Percentiles rank a stretch among this genome's conserved stretches.
These are phyloP conservation scores for Chytriomyces sp. DNA, from an alignment of 192 early-diverging fungal species.

Conservation along the genomic window DNA sequence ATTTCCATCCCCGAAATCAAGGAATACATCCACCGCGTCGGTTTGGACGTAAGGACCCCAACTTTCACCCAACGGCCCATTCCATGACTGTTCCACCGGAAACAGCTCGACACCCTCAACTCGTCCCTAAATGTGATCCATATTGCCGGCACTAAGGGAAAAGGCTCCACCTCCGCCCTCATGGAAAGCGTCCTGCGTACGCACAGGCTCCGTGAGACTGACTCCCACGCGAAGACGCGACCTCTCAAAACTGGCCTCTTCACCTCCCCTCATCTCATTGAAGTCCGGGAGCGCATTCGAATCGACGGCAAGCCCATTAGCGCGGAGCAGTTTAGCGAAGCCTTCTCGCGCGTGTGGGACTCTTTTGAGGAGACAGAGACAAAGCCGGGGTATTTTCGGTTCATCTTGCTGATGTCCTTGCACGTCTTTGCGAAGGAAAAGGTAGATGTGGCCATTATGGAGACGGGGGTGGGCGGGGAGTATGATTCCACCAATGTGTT, in stretches of 20 bases:
- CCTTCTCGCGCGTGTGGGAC: slow-evolving; percentile 89
- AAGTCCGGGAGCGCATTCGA: slow-evolving; percentile 91
- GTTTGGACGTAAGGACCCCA: slow-evolving; percentile 63
- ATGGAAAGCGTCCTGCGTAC: slow-evolving; percentile 73
- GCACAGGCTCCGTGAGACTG: slow-evolving; percentile 29
- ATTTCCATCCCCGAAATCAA: slow-evolving; percentile 68
- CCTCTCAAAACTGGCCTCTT: slow-evolving; percentile 65
- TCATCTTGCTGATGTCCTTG: slow-evolving; percentile 86
- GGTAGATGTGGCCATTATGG: slow-evolving; percentile 77
- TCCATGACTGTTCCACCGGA: slow-evolving; percentile 26
- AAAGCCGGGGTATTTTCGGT: slow-evolving; percentile 86
- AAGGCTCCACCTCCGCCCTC: slow-evolving; percentile 83
- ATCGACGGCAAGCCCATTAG: slow-evolving; percentile 85
- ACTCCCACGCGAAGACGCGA: slow-evolving; percentile 1
- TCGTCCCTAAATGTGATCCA: slow-evolving; percentile 77
- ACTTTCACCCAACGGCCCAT: background rate
- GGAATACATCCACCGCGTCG: slow-evolving; percentile 66
- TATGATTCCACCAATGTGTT: slow-evolving; percentile 88
- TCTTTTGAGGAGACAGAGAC: slow-evolving; percentile 48
- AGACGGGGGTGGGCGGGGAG: slow-evolving; percentile 82
- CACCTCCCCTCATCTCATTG: slow-evolving; percentile 90
- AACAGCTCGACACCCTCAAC: slow-evolving; percentile 38
- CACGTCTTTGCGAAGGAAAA: slow-evolving; percentile 80
- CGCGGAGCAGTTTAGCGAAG: slow-evolving; percentile 73
- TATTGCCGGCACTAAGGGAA: slow-evolving; percentile 89